Percentiles rank a stretch among this genome's conserved stretches.
phyloP scores from a whole-genome alignment of 1,139 yeast genomes.

The Ogataea hybrid region DNA sequence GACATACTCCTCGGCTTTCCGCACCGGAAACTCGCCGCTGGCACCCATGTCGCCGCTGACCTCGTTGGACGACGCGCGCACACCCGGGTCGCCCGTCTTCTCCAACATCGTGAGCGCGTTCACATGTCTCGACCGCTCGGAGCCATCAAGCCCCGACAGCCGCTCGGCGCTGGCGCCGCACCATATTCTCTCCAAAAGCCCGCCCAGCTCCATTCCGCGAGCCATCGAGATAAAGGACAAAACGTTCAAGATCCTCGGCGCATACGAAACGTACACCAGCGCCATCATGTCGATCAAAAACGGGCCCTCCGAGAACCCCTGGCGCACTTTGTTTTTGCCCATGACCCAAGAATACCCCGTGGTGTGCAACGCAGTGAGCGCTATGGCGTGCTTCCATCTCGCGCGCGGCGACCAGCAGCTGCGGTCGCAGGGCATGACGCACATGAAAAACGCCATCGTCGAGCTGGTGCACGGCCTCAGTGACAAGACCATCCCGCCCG shows the following conservation, averaged over 20 bases:
- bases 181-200: constrained; percentile 3
- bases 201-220: constrained; percentile 19
- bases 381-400: constrained; percentile 64
- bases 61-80: neutral
- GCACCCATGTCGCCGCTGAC: constrained; percentile 13
- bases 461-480: constrained; percentile 60
- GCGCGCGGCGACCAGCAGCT: constrained; percentile 46
- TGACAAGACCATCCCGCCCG: constrained; percentile 50
- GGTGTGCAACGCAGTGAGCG: constrained; percentile 58
- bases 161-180: constrained; percentile 19
- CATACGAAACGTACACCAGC: constrained; percentile 51
- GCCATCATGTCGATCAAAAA: constrained; percentile 62
- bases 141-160: constrained; percentile 30
- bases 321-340: constrained; percentile 61
- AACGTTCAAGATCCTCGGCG: constrained; percentile 32
- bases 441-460: constrained; percentile 59
- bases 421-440: constrained; percentile 49
- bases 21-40: constrained; percentile 13
- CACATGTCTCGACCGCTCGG: constrained; percentile 34
- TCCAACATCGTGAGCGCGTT: constrained; percentile 48
- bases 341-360: constrained; percentile 53
- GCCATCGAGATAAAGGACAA: constrained; percentile 27
- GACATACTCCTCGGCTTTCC: constrained; percentile 12
- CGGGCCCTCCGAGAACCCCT: constrained; percentile 64
- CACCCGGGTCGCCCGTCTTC: constrained; percentile 36